phyloP scores from a whole-genome alignment of 1,139 yeast species.

The Yamadazyma mexicana region DNA sequence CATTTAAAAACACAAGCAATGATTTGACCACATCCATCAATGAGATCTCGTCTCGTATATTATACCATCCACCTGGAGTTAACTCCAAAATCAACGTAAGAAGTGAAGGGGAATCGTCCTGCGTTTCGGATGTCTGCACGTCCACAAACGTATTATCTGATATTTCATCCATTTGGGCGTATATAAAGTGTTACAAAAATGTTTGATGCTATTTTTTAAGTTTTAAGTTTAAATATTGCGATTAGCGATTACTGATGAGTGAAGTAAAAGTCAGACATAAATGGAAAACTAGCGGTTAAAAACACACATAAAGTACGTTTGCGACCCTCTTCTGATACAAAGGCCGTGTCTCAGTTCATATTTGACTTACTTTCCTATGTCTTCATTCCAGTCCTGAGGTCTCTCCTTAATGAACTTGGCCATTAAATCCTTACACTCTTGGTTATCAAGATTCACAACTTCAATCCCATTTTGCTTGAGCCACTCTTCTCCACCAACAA shows the following conservation, averaged over 20 bases:
- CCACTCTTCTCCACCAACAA: conserved; percentile 75
- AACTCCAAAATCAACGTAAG: conserved; percentile 78
- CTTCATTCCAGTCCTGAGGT: conserved; percentile 87
- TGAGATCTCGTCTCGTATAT: conserved; percentile 43
- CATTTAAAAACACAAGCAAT: conserved; percentile 71
- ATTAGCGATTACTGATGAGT: background rate
- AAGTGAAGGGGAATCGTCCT: conserved; percentile 73
- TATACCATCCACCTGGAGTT: conserved; percentile 76
- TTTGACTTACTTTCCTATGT: conserved; percentile 54
- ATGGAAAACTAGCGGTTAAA: no score
- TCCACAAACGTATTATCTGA: conserved; percentile 66
- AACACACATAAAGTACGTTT: no score
- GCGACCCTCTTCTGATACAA: no score
- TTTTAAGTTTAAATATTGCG: background rate
- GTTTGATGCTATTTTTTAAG: background rate
- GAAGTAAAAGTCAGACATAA: no score
- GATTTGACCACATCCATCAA: conserved; percentile 60
- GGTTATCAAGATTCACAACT: conserved; percentile 64
- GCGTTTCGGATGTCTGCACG: conserved; percentile 29
- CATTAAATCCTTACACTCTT: conserved; percentile 74
- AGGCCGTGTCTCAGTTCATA: no score
- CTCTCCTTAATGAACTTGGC: conserved; percentile 70
- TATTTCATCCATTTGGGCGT: conserved; percentile 67
- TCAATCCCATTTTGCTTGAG: conserved; percentile 69
- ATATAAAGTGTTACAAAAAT: background rate